Base-by-base conservation (phyloP, 2,329 filamentous ascomycete species). In the Fusarium marasasianum region DNA sequence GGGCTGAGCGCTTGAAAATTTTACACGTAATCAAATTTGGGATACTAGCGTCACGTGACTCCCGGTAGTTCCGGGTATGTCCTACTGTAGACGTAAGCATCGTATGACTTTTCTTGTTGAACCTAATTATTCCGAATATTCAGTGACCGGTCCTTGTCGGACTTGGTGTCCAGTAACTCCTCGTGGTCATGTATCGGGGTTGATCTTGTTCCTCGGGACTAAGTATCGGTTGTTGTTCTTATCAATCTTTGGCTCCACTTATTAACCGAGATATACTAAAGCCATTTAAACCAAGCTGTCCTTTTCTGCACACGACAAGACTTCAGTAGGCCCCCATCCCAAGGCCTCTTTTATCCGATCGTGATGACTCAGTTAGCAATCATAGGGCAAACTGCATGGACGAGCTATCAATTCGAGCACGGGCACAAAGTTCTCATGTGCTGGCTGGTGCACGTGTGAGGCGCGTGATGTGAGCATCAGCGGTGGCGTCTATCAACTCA, bases 21-120 rank as follows among this genome's bases (percentile, higher is more conserved):
- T 55, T 55, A 55, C 51, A 55, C 35, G 35, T 55, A 55, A 55
- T 55, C 51, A 41, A 55, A 55, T 7, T n/a, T 10, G 17, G n/a
- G 11, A 18, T 40, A 10, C 14, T 29, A 41, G 24, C 10, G 20
- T 55, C 51, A 55, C 51, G 51, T 55, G 51, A 55, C 15, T n/a
- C 14, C 51, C 51, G 51, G 35, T 40, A n/a, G 24, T 41, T 55
- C 51, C 51, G 51, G 35, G 15, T n/a, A 55, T 15, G 20, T 40
- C 20, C 51, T 41, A 18, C 51, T 29, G 0, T 5, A 18, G 35
- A 29, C 24, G 51, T 29, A 55, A 55, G 24, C 35, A 41, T 41
- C 35, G 35, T 41, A 38, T 8, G 51, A 55, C 51, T 55, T 55
- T 29, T 18, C 5, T 17, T 9, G 8, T 40, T 6, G 4, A 54